Evolutionary conservation across 225 moss, liverwort and hornwort genomes (phyloP).

Genomic region (Ulota crispa): DNA sequence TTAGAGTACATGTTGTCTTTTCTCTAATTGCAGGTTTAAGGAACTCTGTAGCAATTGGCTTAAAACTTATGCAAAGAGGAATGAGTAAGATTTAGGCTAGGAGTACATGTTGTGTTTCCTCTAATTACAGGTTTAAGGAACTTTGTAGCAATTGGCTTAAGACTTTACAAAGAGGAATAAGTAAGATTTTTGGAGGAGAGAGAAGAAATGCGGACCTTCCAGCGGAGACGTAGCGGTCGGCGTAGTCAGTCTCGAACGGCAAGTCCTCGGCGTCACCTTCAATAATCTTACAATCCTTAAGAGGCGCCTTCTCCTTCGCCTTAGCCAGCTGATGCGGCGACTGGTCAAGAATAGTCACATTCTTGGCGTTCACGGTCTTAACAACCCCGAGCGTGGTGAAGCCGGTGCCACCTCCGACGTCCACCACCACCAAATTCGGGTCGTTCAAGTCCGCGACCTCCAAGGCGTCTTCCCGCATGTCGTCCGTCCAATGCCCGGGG

Average conservation of each 20-base stretch:
- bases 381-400: conserved; percentile 81
- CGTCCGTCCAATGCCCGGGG: conserved; percentile 99
- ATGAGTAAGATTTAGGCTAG: too few relatives aligned
- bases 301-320: conserved; percentile 79
- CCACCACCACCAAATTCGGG: conserved; percentile 76
- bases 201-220: conserved; percentile 56
- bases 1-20: background rate
- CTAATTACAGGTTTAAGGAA: too few relatives aligned
- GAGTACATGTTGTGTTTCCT: too few relatives aligned
- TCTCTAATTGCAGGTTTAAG: background rate
- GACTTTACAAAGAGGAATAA: too few relatives aligned
- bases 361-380: conserved; percentile 87
- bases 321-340: conserved; percentile 96
- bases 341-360: conserved; percentile 92
- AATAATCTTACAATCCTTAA: conserved; percentile 83
- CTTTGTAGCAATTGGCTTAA: too few relatives aligned
- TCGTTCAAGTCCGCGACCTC: conserved; percentile 86
- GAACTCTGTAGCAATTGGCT: background rate
- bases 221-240: conserved; percentile 93
- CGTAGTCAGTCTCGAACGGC: conserved; percentile 80
- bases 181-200: background rate
- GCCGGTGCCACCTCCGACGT: conserved; percentile 95
- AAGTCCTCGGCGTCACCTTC: conserved; percentile 98
- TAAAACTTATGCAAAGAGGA: background rate
- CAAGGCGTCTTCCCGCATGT: conserved; percentile 93